These are phyloP conservation scores for Solanum pimpinellifolium DNA, from an alignment of 257 asterid species.

Conservation along the genomic window DNA sequence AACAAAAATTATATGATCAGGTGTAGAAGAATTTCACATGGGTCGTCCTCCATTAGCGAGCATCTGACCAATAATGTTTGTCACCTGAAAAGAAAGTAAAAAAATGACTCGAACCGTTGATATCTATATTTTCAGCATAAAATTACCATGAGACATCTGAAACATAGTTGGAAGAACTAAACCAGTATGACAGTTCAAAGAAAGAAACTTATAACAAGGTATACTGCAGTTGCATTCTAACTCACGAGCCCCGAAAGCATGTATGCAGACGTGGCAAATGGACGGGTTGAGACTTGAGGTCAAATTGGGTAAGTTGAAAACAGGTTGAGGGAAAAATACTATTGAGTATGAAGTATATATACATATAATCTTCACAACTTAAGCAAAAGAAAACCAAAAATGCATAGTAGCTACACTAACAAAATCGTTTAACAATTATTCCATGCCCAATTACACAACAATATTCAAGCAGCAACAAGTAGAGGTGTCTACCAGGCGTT, in stretches of 20 bases:
- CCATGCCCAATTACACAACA: not conserved
- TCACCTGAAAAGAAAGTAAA: constrained; percentile 13
- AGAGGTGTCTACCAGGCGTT: not conserved
- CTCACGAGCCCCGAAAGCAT: not conserved
- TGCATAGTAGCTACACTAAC: not conserved
- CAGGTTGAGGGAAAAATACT: not conserved
- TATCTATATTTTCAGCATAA: not conserved
- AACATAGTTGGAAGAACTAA: not conserved
- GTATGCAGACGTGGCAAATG: not conserved
- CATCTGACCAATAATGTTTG: constrained; percentile 25
- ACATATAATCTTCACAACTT: not conserved
- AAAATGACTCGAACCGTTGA: not conserved
- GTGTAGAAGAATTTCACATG: constrained; percentile 3
- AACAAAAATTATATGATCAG: not conserved
- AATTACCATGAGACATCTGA: not conserved
- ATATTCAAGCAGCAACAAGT: not conserved
- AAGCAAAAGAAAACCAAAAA: not conserved
- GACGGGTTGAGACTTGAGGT: not conserved
- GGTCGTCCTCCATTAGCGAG: constrained; percentile 16
- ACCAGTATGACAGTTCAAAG: not conserved
- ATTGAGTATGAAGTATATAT: not conserved
- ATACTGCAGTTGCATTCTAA: not conserved
- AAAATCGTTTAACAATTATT: not conserved
- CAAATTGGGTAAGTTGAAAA: not conserved
- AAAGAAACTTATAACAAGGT: not conserved